Conservation (phyloP, 2,329 filamentous ascomycete genomes). For the Tolypocladium nubicola region DNA sequence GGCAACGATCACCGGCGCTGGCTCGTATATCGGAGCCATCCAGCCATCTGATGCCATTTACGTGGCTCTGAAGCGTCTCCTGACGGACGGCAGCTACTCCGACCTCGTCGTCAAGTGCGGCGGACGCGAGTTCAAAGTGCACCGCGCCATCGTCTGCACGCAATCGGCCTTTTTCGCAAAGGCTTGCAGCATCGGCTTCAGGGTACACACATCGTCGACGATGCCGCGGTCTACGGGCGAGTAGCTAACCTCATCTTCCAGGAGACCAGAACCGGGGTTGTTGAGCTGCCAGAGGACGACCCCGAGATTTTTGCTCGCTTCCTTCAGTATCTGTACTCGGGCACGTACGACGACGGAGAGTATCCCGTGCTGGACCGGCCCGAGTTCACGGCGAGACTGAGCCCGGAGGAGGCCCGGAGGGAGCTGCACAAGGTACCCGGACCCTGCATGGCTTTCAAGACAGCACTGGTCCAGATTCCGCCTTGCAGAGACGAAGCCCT, state of each 20-base stretch:
- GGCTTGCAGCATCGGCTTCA: slow-evolving; percentile 14
- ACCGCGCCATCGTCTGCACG: slow-evolving; percentile 22
- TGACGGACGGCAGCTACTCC: slow-evolving; percentile 12
- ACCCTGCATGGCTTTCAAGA: background rate
- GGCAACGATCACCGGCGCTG: too few species aligned
- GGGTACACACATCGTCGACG: slow-evolving; percentile 8
- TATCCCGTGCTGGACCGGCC: background rate
- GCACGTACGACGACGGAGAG: slow-evolving; percentile 8
- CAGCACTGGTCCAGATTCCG: too few species aligned
- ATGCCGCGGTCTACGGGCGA: background rate
- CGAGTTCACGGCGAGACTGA: background rate
- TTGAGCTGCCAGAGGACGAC: slow-evolving; percentile 19
- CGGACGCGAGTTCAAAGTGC: slow-evolving; percentile 17
- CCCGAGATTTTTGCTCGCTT: slow-evolving; percentile 13
- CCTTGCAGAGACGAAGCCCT: too few species aligned
- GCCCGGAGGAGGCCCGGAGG: slow-evolving; percentile 2
- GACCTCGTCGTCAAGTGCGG: slow-evolving; percentile 22
- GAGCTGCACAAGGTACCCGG: slow-evolving; percentile 3
- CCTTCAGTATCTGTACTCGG: slow-evolving; percentile 19
- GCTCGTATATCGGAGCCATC: too few species aligned
- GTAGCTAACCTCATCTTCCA: background rate
- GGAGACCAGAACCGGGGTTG: slow-evolving; percentile 7
- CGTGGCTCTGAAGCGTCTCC: background rate
- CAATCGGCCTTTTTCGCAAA: slow-evolving; percentile 20
- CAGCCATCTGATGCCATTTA: background rate